Percentiles rank a stretch among this genome's conserved stretches.
Evolutionary conservation across 257 asterid genomes (phyloP).

Genomic region (Solanum chilense): DNA sequence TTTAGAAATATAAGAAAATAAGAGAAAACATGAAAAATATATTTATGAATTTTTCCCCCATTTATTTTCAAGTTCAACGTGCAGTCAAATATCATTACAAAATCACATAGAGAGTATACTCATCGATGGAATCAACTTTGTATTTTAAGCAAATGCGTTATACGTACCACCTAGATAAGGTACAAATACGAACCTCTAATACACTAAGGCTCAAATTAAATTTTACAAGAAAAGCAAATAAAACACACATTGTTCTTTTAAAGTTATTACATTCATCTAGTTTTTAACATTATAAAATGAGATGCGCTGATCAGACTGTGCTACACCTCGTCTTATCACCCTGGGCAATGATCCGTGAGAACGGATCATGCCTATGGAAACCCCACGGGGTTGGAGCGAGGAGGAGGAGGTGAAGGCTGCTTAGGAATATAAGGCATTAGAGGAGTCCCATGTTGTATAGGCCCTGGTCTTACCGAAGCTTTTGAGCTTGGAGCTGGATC

Average conservation of each 20-base stretch:
- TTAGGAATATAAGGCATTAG: slow-evolving; percentile 70
- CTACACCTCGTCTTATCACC: not conserved
- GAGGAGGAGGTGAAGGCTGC: slow-evolving; percentile 59
- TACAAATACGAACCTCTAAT: not conserved
- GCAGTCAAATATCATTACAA: not conserved
- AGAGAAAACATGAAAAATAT: no score
- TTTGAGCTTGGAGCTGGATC: slow-evolving; percentile 79
- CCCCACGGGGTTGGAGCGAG: not conserved
- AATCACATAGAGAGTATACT: not conserved
- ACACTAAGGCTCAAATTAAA: not conserved
- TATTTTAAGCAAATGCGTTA: not conserved
- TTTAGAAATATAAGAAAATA: no score
- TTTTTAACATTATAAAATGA: not conserved
- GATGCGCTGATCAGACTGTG: not conserved
- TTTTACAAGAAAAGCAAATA: not conserved
- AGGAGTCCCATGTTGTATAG: slow-evolving; percentile 82
- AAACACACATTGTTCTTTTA: not conserved
- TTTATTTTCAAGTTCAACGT: not conserved
- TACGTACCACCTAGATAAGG: not conserved
- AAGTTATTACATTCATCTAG: not conserved
- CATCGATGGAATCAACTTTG: not conserved
- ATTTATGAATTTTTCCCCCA: no score
- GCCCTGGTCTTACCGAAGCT: slow-evolving; percentile 56
- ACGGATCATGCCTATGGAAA: not conserved
- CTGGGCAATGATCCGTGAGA: not conserved